Evolutionary conservation across 225 moss, liverwort and hornwort species (phyloP), one percentile per base, ranked within the genome.

Genomic region (Marchantia polymorpha): DNA sequence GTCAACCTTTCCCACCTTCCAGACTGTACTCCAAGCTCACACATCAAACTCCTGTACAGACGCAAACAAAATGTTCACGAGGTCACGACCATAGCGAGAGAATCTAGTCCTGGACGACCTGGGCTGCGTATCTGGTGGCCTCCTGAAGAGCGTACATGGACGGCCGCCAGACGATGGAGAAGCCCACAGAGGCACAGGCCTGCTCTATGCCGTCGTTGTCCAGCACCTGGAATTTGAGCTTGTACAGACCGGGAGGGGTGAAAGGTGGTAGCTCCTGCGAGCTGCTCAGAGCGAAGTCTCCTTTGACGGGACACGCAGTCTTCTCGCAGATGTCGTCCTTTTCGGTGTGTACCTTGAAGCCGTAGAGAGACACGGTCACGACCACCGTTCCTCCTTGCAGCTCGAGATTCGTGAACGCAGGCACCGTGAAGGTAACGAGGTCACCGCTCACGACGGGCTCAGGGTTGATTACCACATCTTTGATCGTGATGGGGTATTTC

Each of bases 181-280:
- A 86, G 56, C 54, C 78, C 2, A 83, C 64, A 2, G 86, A 81
- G 29, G 78, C 86, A 79, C 86, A 86, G 48, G 81, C 51, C 75
- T 83, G 75, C 75, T 86, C 86, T 1, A 56, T 71, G 7, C 83
- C 81, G 66, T 49, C 14, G 51, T 61, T 23, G 58, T 86, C 83
- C 54, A 86, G 58, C 19, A 86, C 73, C 78, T 86, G 86, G 58
- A 86, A 86, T 75, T 75, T 86, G 74, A 86, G 19, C 54, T 77
- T 86, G 71, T 86, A 86, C 7, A 53, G 3, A 76, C 86, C 86
- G 53, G 88, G 88, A 67, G 85, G 88, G 66, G 88, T 88, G 56
- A 72, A 77, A 30, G 75, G 31, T 51, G 88, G 85, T 58, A 88
- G n/a, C 0, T 66, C 63, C 63, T 88, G 82, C 9, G 78, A 58